phyloP scores from a whole-genome alignment of 345 rosid genomes.

The Psidium friedrichsthalianum region DNA sequence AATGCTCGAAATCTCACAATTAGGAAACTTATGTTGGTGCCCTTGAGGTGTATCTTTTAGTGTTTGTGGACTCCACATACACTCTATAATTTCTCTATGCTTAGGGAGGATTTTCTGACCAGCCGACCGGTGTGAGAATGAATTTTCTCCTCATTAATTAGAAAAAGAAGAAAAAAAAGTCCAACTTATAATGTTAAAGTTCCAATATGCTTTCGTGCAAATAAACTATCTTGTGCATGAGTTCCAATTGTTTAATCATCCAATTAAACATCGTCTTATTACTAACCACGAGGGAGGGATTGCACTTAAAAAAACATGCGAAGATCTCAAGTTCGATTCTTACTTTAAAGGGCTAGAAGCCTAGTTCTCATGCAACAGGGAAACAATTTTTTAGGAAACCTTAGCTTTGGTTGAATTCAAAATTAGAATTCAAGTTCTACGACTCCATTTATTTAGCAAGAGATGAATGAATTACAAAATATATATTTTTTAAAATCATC shows the following conservation, averaged over 20 bases:
- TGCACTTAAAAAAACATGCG: not conserved
- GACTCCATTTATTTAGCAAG: no score
- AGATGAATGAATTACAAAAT: no score
- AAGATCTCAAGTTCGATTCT: not conserved
- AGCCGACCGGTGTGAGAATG: not conserved
- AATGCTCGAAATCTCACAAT: not conserved
- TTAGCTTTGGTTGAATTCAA: not conserved
- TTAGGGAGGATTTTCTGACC: not conserved
- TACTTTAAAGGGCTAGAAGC: not conserved
- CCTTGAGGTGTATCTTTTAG: not conserved
- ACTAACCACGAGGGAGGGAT: not conserved
- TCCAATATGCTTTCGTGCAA: not conserved
- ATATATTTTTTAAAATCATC: no score
- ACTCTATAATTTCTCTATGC: not conserved
- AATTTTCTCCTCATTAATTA: not conserved
- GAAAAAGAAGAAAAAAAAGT: not conserved
- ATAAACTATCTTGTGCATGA: not conserved
- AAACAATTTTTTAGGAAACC: not conserved
- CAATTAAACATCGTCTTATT: not conserved
- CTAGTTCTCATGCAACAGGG: not conserved
- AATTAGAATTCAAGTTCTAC: not conserved
- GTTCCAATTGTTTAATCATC: not conserved
- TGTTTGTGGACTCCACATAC: not conserved
- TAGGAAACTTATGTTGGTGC: not conserved
- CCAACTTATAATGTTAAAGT: not conserved